These are phyloP conservation scores for Tuctoria greenei DNA, from an alignment of 176 grass and related monocot species.

Conservation along the genomic window DNA sequence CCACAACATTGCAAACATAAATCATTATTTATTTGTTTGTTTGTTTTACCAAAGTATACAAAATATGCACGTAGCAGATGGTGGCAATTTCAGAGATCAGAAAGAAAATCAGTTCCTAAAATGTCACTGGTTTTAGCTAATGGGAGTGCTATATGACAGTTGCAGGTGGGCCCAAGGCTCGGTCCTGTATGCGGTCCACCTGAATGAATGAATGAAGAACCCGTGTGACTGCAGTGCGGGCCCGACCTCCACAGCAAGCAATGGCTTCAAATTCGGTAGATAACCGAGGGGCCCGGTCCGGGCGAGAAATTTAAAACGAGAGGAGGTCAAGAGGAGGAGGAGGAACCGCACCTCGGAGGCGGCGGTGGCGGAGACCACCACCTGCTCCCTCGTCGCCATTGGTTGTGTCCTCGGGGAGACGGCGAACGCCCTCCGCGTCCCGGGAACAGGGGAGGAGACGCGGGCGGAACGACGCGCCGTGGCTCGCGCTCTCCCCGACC, in stretches of 20 bases:
- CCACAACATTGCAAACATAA: not conserved
- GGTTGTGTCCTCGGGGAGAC: slow-evolving; percentile 5
- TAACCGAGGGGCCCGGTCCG: not conserved
- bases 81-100: not conserved
- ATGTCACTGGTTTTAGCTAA: not conserved
- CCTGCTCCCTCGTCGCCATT: slow-evolving; percentile 25
- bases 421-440: not conserved
- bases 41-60: not conserved
- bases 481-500: not conserved
- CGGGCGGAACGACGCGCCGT: slow-evolving; percentile 10
- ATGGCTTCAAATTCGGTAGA: not conserved
- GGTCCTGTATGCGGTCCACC: no score
- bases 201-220: no score
- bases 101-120: not conserved
- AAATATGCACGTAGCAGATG: not conserved
- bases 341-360: slow-evolving; percentile 32
- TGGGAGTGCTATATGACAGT: not conserved
- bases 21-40: no score
- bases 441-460: not conserved
- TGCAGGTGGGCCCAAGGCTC: not conserved
- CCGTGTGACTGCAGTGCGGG: not conserved
- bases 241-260: not conserved
- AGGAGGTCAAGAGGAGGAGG: not conserved
- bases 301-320: not conserved
- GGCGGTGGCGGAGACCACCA: not conserved